phyloP scores from a whole-genome alignment of 768 basidiomycete species.

The Lentinula edodes region DNA sequence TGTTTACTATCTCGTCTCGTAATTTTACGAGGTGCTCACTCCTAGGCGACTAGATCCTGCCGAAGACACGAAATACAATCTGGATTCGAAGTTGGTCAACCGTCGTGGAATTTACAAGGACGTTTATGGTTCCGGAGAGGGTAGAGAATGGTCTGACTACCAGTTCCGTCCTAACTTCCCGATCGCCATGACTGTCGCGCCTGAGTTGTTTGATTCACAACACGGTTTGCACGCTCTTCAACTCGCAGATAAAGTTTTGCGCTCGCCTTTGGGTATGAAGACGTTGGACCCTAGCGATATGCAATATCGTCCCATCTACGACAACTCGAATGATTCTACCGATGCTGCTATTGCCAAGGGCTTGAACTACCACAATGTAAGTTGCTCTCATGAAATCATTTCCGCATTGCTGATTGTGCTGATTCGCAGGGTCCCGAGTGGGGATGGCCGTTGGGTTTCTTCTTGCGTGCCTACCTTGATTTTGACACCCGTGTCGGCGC shows the following conservation, averaged over 20 bases:
- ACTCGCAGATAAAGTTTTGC: conserved; percentile 74
- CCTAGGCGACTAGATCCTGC: conserved; percentile 40
- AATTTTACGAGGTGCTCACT: not conserved
- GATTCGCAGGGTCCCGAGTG: conserved; percentile 75
- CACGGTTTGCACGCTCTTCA: conserved; percentile 78
- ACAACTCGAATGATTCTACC: conserved; percentile 89
- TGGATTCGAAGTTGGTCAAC: conserved; percentile 70
- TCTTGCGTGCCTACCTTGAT: conserved; percentile 86
- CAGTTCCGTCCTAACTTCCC: conserved; percentile 93
- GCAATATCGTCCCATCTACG: conserved; percentile 88
- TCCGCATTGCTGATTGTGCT: conserved; percentile 13
- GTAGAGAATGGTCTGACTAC: conserved; percentile 95
- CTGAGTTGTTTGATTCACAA: conserved; percentile 81
- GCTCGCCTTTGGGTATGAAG: conserved; percentile 94
- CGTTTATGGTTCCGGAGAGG: conserved; percentile 83
- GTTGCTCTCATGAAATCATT: conserved; percentile 14
- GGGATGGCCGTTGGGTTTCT: conserved; percentile 95
- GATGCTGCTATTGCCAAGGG: conserved; percentile 88
- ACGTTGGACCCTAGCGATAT: conserved; percentile 84
- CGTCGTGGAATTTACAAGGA: conserved; percentile 98
- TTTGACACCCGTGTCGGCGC: conserved; percentile 72
- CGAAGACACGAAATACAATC: conserved; percentile 65
- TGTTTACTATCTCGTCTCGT: conserved; percentile 15
- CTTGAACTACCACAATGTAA: conserved; percentile 87
- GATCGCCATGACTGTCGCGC: conserved; percentile 95